Evolutionary conservation across 129 eudicot genomes (phyloP).

Genomic region (Chrysanthemum makinoi): DNA sequence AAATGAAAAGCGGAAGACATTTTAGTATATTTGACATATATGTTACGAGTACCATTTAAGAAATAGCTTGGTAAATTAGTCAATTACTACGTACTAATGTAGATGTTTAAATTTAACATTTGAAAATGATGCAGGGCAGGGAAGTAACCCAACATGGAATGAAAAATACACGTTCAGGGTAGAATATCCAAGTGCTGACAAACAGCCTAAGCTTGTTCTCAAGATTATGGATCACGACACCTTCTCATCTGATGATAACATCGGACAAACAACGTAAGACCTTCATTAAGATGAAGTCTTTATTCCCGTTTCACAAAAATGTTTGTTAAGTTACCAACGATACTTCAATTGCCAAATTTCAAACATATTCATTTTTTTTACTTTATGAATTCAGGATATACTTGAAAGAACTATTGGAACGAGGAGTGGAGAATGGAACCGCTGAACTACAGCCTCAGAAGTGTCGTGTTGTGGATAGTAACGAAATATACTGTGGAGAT

Average conservation of each 20-base stretch:
- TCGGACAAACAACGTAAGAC: slow-evolving; percentile 70
- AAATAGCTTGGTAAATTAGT: background rate
- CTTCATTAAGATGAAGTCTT: background rate
- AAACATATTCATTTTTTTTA: background rate
- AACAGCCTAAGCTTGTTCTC: slow-evolving; percentile 55
- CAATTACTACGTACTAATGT: too few relatives aligned
- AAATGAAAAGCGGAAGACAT: background rate
- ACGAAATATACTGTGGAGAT: slow-evolving; percentile 57
- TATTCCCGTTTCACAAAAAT: background rate
- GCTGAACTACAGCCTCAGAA: slow-evolving; percentile 50
- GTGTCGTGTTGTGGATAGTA: slow-evolving; percentile 48
- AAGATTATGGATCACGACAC: slow-evolving; percentile 71
- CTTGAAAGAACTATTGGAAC: slow-evolving; percentile 58
- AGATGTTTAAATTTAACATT: too few relatives aligned
- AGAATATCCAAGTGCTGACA: slow-evolving; percentile 53
- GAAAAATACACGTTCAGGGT: slow-evolving; percentile 61
- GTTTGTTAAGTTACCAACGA: too few relatives aligned
- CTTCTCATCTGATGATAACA: slow-evolving; percentile 57
- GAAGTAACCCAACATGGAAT: slow-evolving; percentile 58
- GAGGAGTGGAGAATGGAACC: slow-evolving; percentile 68
- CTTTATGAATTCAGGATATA: slow-evolving; percentile 47
- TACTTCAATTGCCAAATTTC: too few relatives aligned
- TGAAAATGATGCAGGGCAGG: slow-evolving; percentile 51
- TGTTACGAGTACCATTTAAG: background rate
- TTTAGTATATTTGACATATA: background rate